A percentile compares a stretch with the other conserved stretches of the same genome.
Conservation (phyloP, 768 basidiomycete genomes). For the Calocera viscosa region DNA sequence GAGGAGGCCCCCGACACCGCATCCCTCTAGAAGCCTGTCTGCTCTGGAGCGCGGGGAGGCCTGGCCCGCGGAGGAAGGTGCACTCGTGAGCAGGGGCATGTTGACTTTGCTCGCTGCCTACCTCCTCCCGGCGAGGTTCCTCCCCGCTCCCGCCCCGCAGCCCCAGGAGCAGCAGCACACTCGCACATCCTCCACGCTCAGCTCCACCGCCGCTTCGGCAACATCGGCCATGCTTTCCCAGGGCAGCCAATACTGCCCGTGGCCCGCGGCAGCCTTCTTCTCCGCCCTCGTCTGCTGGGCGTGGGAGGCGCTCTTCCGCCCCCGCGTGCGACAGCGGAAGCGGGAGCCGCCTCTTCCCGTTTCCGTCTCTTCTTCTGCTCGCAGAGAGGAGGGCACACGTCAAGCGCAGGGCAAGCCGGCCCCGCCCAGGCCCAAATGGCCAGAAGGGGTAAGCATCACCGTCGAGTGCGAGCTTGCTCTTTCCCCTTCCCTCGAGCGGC, state of each 20-base stretch:
- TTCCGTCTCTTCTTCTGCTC: neutral
- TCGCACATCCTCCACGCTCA: neutral
- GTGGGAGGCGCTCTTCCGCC: neutral
- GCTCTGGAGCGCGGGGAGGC: neutral
- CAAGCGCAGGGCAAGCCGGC: neutral
- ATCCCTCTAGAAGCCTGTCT: neutral
- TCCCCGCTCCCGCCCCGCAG: neutral
- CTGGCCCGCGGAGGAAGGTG: neutral
- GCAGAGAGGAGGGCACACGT: neutral
- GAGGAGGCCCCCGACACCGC: neutral
- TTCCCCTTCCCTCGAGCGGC: neutral
- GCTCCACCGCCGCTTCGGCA: neutral
- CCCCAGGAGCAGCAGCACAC: neutral
- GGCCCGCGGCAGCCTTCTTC: slow-evolving; percentile 1
- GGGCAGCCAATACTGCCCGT: neutral
- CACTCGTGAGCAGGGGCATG: neutral
- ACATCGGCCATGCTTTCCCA: neutral
- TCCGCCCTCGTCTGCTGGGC: slow-evolving; percentile 3
- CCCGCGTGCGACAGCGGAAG: neutral
- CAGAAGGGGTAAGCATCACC: neutral
- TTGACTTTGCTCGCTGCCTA: neutral
- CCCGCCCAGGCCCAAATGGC: neutral
- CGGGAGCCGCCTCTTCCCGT: neutral
- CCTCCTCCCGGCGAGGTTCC: neutral
- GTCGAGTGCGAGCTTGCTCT: neutral